Evolutionary conservation across 768 basidiomycete species (phyloP).

Genomic region (Boletus rubropictus): DNA sequence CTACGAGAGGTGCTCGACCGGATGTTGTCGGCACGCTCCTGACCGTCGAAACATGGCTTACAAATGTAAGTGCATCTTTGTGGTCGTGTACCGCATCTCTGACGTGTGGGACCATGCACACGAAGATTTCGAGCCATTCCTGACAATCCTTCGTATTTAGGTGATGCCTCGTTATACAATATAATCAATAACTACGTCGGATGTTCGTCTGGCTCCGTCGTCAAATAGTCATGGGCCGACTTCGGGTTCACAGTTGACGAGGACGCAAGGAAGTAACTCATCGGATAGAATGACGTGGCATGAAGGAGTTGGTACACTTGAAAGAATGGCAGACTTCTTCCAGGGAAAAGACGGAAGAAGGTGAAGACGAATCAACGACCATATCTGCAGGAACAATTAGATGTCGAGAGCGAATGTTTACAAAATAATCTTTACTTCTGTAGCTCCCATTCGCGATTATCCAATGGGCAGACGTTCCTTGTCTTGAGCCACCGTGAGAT

Average conservation of each 20-base stretch:
- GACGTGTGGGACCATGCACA: not conserved
- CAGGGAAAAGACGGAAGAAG: not conserved
- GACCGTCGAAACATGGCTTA: not conserved
- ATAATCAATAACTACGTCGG: not conserved
- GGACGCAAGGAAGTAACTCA: not conserved
- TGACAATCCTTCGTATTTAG: not conserved
- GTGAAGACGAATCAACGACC: constrained; percentile 32
- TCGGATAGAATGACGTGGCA: not conserved
- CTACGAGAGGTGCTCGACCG: constrained; percentile 16
- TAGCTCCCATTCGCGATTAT: constrained; percentile 95
- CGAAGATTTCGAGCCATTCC: not conserved
- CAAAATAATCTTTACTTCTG: constrained; percentile 70
- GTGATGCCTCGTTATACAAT: not conserved
- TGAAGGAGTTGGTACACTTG: constrained; percentile 13
- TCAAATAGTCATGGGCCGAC: too few relatives aligned
- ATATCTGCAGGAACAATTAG: constrained; percentile 28
- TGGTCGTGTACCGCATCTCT: not conserved
- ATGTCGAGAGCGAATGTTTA: not conserved
- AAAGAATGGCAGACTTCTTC: not conserved
- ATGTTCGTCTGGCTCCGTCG: not conserved
- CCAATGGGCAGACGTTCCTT: constrained; percentile 88
- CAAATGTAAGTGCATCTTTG: not conserved
- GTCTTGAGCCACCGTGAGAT: constrained; percentile 99
- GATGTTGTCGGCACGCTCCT: constrained; percentile 10
- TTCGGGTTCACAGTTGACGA: not conserved